Conservation (phyloP, 345 rosid species). For the Punica granatum region DNA sequence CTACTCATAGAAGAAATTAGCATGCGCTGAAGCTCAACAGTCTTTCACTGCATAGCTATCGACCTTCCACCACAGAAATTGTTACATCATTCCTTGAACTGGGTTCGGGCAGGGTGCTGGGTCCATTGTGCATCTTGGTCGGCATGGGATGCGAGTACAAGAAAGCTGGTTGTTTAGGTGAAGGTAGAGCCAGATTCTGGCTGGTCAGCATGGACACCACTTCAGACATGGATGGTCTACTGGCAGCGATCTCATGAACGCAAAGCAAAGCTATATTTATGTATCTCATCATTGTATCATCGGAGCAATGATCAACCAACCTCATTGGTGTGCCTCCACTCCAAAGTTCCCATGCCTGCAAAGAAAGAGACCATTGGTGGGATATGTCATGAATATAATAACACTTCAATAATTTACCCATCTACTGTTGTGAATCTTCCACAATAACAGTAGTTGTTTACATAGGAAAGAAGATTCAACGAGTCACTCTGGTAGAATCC, state of each 20-base stretch:
- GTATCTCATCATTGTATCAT: constrained; percentile 23
- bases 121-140: neutral
- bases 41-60: neutral
- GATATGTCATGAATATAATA: too few relatives aligned
- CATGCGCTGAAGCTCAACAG: too few relatives aligned
- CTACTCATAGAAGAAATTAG: too few relatives aligned
- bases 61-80: neutral
- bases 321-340: constrained; percentile 25
- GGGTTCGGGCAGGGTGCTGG: neutral
- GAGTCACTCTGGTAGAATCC: constrained; percentile 22
- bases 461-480: constrained; percentile 31
- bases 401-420: neutral
- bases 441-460: constrained; percentile 4
- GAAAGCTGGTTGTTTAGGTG: neutral
- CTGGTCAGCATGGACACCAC: constrained; percentile 37
- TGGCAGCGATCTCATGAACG: constrained; percentile 32
- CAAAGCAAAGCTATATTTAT: constrained; percentile 39
- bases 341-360: constrained; percentile 38
- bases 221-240: constrained; percentile 40
- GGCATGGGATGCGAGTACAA: neutral
- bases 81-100: neutral
- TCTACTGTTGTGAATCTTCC: neutral
- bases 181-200: constrained; percentile 9
- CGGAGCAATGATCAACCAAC: constrained; percentile 21
- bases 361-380: neutral